phyloP scores from a whole-genome alignment of 768 basidiomycete genomes.

The Dendrothele bispora region DNA sequence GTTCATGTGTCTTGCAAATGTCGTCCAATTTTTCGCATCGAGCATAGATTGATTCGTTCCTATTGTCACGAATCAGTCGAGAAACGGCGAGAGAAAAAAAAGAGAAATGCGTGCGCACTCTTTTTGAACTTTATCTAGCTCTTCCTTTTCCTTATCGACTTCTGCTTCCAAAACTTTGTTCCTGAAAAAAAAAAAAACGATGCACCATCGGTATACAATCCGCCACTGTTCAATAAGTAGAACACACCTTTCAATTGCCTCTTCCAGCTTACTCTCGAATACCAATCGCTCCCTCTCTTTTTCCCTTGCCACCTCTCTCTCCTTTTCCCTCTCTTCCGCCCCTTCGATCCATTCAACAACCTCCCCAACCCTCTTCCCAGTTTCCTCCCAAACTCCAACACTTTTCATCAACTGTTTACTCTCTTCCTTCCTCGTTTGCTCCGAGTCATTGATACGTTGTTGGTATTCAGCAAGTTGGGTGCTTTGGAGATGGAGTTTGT shows the following conservation, averaged over 20 bases:
- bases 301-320: slow-evolving; percentile 19
- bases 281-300: slow-evolving; percentile 10
- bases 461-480: slow-evolving; percentile 43
- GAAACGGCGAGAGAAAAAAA: too few relatives aligned
- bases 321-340: slow-evolving; percentile 12
- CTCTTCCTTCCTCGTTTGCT: slow-evolving; percentile 17
- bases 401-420: slow-evolving; percentile 4
- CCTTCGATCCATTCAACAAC: slow-evolving; percentile 12
- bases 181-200: too few relatives aligned
- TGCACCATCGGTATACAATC: too few relatives aligned
- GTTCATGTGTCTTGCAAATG: too few relatives aligned
- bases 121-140: too few relatives aligned
- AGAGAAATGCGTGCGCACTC: too few relatives aligned
- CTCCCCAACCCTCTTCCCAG: slow-evolving; percentile 9
- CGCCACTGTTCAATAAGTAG: too few relatives aligned
- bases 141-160: too few relatives aligned
- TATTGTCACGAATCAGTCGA: too few relatives aligned
- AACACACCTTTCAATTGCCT: slow-evolving; percentile 14
- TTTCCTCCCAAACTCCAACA: slow-evolving; percentile 13
- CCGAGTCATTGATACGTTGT: slow-evolving; percentile 36
- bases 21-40: too few relatives aligned
- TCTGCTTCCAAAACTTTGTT: too few relatives aligned
- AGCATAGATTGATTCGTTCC: too few relatives aligned
- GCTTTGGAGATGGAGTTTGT: slow-evolving; percentile 41
- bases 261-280: slow-evolving; percentile 13